A percentile compares a stretch with the other conserved stretches of the same genome.
Evolutionary conservation across 2,329 filamentous ascomycete species (phyloP).

Genomic region (Penicillium sp.): DNA sequence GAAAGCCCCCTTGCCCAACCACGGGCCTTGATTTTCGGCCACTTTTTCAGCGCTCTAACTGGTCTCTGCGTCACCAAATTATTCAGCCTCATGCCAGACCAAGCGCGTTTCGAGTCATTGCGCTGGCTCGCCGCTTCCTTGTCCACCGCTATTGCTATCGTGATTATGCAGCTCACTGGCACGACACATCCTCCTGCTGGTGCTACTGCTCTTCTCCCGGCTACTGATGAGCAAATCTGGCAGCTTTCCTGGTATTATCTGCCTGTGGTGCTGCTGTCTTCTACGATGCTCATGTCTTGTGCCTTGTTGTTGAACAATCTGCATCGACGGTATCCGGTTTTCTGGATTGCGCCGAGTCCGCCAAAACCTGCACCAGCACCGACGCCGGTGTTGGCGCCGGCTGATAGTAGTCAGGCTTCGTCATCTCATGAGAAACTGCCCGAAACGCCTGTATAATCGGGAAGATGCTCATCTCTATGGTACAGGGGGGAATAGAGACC

Average conservation of each 20-base stretch:
- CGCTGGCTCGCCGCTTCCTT: slow-evolving; percentile 34
- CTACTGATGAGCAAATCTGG: slow-evolving; percentile 28
- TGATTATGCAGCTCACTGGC: slow-evolving; percentile 35
- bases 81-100: slow-evolving; percentile 31
- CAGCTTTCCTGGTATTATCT: slow-evolving; percentile 33
- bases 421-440: slow-evolving; percentile 8
- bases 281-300: slow-evolving; percentile 26
- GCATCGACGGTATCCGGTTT: slow-evolving; percentile 31
- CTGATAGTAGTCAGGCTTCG: not conserved
- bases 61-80: slow-evolving; percentile 33
- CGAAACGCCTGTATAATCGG: slow-evolving; percentile 2
- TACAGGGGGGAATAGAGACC: too few species aligned
- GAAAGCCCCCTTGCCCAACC: slow-evolving; percentile 35
- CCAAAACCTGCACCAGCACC: slow-evolving; percentile 9
- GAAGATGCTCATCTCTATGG: slow-evolving; percentile 32
- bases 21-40: slow-evolving; percentile 32
- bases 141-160: slow-evolving; percentile 26
- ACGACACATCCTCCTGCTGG: slow-evolving; percentile 36
- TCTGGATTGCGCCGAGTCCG: slow-evolving; percentile 29
- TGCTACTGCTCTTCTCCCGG: slow-evolving; percentile 33
- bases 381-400: not conserved
- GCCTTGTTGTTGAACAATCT: slow-evolving; percentile 34
- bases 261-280: slow-evolving; percentile 31
- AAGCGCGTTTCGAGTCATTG: slow-evolving; percentile 29
- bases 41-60: slow-evolving; percentile 33